Evolutionary conservation across 2,329 filamentous ascomycete genomes (phyloP), one percentile per base, ranked within the genome.

Genomic region (Anisogramma anomala): DNA sequence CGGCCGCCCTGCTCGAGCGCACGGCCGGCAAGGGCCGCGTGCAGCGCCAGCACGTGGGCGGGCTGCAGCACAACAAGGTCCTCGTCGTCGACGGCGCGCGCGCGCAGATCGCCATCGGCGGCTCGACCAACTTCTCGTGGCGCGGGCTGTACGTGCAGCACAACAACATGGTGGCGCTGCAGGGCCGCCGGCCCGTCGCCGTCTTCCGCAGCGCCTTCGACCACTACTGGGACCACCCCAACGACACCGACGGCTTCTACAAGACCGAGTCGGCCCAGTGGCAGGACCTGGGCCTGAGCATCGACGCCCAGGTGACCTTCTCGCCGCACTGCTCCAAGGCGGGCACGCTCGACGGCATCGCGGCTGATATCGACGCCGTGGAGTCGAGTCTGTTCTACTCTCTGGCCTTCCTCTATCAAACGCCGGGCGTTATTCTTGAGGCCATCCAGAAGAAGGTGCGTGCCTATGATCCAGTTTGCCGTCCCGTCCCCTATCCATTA

Each of bases 331-430:
- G 48, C 38, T 46, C 48, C 23, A 50, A 47, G 13, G 46, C 37
- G 1, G 43, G 33, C 26, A 38, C 47, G 11, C 42, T 51, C n/a
- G 42, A 48, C 2, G 44, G 36, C 27, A 49, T 51, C 19, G 49
- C 48, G 4, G 18, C 37, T 19, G 62, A 66, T 35, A 60, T 65
- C 43, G 58, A 56, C 30, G 56, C 59, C 1, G 52, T 60, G 10
- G 51, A 57, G 32, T 51, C 49, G 8, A 51, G 49, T 33, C 38
- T 51, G 4, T 51, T 51, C 32, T 51, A 51, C 39, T 51, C 49
- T 13, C 49, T 51, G 27, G 49, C 49, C n/a, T 51, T 51, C 36
- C 40, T 51, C 4, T 51, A 51, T 20, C 44, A 51, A 38, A 51
- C 49, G 0, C 78, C 42, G 2, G 49, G 49, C 1, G 48, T 43